phyloP scores from a whole-genome alignment of 768 basidiomycete species.

The Scleroderma bovista region DNA sequence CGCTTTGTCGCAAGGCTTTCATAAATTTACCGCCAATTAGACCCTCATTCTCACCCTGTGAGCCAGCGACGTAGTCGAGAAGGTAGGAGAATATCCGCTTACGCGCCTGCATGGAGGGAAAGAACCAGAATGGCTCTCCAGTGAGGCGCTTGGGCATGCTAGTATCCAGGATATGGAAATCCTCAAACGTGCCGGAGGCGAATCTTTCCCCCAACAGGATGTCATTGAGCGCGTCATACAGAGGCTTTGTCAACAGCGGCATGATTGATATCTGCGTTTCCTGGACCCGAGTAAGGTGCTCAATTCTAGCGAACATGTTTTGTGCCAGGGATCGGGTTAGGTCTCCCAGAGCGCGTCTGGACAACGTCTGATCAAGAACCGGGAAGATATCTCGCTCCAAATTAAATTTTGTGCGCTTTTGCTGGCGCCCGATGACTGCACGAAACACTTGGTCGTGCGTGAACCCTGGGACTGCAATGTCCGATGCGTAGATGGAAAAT shows the following conservation, averaged over 20 bases:
- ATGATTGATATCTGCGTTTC: conserved; percentile 8
- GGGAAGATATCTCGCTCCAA: conserved; percentile 19
- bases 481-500: conserved; percentile 6
- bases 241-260: conserved; percentile 11
- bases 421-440: conserved; percentile 2
- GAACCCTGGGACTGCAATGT: conserved; percentile 1
- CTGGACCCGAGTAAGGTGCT: background rate
- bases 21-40: conserved; percentile 12
- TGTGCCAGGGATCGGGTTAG: conserved; percentile 10
- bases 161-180: conserved; percentile 15
- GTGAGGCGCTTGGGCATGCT: conserved; percentile 18
- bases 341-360: conserved; percentile 8
- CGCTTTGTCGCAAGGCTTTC: conserved; percentile 13
- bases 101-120: conserved; percentile 13
- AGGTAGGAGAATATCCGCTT: conserved; percentile 6
- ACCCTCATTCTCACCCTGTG: conserved; percentile 2
- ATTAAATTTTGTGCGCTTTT: background rate
- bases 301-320: conserved; percentile 9
- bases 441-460: conserved; percentile 7
- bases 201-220: conserved; percentile 15
- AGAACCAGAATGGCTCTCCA: conserved; percentile 8
- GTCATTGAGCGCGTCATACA: conserved; percentile 14
- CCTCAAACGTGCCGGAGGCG: conserved; percentile 14
- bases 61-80: conserved; percentile 9
- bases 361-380: conserved; percentile 16